phyloP scores from a whole-genome alignment of 2,329 filamentous ascomycete genomes.

The Periconia sp. region DNA sequence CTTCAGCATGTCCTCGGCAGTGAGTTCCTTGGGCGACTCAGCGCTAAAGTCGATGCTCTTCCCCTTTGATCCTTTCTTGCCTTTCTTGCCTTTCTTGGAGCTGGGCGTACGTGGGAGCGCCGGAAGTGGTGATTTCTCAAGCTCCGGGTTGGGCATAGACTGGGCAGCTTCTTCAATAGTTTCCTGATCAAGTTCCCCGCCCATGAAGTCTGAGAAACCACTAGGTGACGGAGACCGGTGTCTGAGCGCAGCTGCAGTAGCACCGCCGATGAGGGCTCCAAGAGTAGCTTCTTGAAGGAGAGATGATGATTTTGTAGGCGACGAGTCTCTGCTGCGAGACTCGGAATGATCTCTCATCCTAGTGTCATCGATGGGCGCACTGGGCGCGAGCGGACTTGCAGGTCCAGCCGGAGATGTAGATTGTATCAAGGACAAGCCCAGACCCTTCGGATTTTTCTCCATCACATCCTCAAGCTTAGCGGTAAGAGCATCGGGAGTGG shows the following conservation, averaged over 20 bases:
- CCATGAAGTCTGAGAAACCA: conserved; percentile 27
- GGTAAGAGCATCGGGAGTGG: conserved; percentile 28
- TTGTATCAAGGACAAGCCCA: conserved; percentile 18
- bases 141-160: conserved; percentile 8
- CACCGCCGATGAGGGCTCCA: conserved; percentile 32
- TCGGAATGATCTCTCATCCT: conserved; percentile 24
- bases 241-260: conserved; percentile 22
- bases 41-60: conserved; percentile 24
- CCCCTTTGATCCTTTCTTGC: conserved; percentile 36
- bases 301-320: conserved; percentile 26
- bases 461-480: conserved; percentile 27
- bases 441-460: conserved; percentile 11
- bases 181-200: conserved; percentile 28
- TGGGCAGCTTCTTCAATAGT: conserved; percentile 23
- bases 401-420: conserved; percentile 13
- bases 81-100: conserved; percentile 41
- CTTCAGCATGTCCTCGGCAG: conserved; percentile 25
- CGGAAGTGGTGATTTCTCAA: no score
- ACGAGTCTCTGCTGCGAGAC: conserved; percentile 18
- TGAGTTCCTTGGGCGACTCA: conserved; percentile 18
- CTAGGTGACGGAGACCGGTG: conserved; percentile 23
- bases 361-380: conserved; percentile 29
- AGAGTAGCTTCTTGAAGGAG: conserved; percentile 36
- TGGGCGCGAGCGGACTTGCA: conserved; percentile 28
- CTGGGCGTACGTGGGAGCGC: no score